Base-by-base conservation (phyloP, 177 flowering plant genomes). In the Telopea speciosissima region DNA sequence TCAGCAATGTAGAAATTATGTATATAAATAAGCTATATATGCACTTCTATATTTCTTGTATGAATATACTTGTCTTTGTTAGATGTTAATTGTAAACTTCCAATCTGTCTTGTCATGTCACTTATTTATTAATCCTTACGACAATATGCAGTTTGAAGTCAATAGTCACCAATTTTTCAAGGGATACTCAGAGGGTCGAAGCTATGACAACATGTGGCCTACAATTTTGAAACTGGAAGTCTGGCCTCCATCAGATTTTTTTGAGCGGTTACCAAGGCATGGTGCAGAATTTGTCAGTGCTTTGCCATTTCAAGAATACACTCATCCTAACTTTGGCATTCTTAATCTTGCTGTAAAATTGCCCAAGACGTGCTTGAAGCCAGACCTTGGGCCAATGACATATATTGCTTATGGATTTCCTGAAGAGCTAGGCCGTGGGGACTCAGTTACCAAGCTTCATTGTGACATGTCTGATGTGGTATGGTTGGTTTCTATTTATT, bases 241-340 rank as follows among this genome's bases (percentile, higher is more conserved):
- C 67, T 87, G 93, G 93, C 93, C 93, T 0, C 91, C 89, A 24
- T 76, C 86, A 40, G 69, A 75, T 74, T 67, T 63, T 24, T 89
- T 89, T 72, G 82, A 84, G 61, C 73, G 76, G 19, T 74, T 89
- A 44, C 90, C 93, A 45, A 89, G 91, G n/a, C 97, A 91, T 81
- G 70, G 74, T 76, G 81, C 80, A 12, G 94, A 91, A 68, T 91
- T 91, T 76, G 66, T 86, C 9, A 42, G 72, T 70, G 71, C 81
- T 14, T 76, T 84, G 72, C 87, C 87, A 21, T 84, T 77, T 68
- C 78, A 80, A 74, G 84, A 77, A 23, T 82, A 82, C 68, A 81
- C 86, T 5, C 69, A 83, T 67, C 86, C 84, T 23, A 64, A 33
- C 22, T 36, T 10, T 28, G 87, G 87, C 23, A 22, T 67, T 64